Evolutionary conservation across 768 basidiomycete genomes (phyloP).

Genomic region (Mycena galericulata): DNA sequence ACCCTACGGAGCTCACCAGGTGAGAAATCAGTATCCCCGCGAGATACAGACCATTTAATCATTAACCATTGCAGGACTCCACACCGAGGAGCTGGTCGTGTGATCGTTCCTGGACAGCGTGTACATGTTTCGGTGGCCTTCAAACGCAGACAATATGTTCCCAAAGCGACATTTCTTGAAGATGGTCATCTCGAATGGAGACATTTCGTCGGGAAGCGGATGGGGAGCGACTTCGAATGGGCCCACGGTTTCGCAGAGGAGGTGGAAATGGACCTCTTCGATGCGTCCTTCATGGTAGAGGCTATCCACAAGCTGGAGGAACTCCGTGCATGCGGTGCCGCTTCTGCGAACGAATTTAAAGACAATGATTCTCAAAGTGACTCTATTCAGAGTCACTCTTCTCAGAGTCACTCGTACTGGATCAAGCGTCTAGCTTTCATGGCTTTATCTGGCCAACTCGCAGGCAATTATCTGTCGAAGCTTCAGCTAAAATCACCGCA

Average conservation of each 20-base stretch:
- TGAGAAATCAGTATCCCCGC: background rate
- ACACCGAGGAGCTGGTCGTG: constrained; percentile 3
- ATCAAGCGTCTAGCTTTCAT: constrained; percentile 14
- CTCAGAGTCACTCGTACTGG: background rate
- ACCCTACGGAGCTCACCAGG: background rate
- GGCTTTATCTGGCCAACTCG: constrained; percentile 1
- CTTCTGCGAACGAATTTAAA: too few species aligned
- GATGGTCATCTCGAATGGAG: background rate
- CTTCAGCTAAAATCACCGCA: background rate
- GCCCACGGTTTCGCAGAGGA: background rate
- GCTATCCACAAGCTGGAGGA: background rate
- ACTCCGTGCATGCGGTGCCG: background rate
- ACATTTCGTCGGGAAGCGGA: background rate
- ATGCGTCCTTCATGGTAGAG: background rate
- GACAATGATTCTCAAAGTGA: too few species aligned
- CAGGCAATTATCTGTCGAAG: background rate
- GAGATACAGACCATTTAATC: background rate
- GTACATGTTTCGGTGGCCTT: constrained; percentile 11
- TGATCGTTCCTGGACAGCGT: constrained; percentile 9
- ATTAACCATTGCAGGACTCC: background rate
- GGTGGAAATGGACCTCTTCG: constrained; percentile 7
- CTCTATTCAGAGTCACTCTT: too few species aligned
- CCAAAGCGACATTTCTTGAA: background rate
- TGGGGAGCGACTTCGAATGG: background rate
- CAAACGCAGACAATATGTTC: background rate